Base-by-base conservation (phyloP, 2,329 filamentous ascomycete species). In the Plectosphaerella cucumerina region DNA sequence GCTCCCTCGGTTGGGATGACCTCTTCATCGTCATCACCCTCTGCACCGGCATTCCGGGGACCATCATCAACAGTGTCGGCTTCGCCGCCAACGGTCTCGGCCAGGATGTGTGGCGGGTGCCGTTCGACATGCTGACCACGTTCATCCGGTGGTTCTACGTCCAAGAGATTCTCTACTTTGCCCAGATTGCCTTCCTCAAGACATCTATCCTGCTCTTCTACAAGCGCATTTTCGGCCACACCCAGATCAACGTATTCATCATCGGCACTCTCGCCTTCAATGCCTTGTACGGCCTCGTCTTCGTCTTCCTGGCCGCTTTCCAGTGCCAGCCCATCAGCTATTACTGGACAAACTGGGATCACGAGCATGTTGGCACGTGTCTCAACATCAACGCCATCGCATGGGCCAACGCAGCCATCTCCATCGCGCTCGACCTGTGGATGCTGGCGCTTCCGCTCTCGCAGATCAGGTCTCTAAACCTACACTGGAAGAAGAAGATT, bases 311-410 rank as follows among this genome's bases (percentile, higher is more conserved):
- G 11, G 70, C 66, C 14, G 58, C 78, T 12, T 76, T 81, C 35
- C 74, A 81, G 53, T 83, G 80, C 59, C 60, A 57, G 3, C 81
- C 80, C 0, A 65, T 84, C 18, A 62, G 60, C 14, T 75, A 71
- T 51, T 78, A 74, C 59, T 85, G 82, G 82, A 67, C 63, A 0
- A 65, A 64, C 15, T 84, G 80, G 78, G 72, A 78, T 44, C 70
- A 70, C 1, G 62, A 72, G 48, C 67, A 73, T 35, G 5, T 61
- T 0, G 81, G 81, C 0, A 63, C 53, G 1, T 85, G 82, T 54
- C 59, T 77, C 20, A 67, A 78, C 50, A 63, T 76, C 53, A 80
- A 78, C 52, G 64, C 65, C 1, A 66, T 81, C 3, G 72, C 65
- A 0, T 82, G 76, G 74, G 68, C 73, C 33, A 75, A 78, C 33